Percentiles rank a stretch among this genome's conserved stretches.
phyloP scores from a whole-genome alignment of 2,329 filamentous ascomycete species.

The Hymenoscyphus fructigenus region DNA sequence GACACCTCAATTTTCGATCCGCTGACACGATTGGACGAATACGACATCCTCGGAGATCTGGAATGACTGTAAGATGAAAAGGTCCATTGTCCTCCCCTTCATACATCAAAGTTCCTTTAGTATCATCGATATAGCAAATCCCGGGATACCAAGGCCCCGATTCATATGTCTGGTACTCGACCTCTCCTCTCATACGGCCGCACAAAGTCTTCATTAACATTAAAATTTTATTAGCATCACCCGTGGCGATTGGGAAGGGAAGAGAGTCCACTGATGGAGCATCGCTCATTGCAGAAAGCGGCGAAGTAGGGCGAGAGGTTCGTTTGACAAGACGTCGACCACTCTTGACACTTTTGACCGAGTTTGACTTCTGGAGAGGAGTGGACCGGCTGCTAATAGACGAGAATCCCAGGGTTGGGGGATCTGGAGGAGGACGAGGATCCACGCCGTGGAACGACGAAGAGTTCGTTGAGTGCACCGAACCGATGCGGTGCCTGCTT shows the following conservation, averaged over 20 bases:
- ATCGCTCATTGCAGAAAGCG: constrained; percentile 44
- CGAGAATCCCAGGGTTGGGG: constrained; percentile 43
- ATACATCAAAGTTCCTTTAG: constrained; percentile 71
- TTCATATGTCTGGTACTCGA: constrained; percentile 67
- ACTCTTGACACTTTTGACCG: constrained; percentile 41
- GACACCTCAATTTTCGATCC: constrained; percentile 47
- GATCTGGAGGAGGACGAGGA: constrained; percentile 39
- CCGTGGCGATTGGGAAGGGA: constrained; percentile 58
- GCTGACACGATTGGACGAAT: constrained; percentile 56
- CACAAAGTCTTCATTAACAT: constrained; percentile 75
- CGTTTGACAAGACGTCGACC: constrained; percentile 55
- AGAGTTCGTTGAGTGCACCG: constrained; percentile 64
- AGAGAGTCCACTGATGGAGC: constrained; percentile 60
- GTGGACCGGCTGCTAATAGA: constrained; percentile 38
- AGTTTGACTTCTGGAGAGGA: constrained; percentile 34
- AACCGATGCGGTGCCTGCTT: constrained; percentile 65
- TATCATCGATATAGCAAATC: constrained; percentile 76
- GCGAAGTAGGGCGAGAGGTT: constrained; percentile 55
- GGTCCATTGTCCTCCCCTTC: constrained; percentile 66
- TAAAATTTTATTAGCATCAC: constrained; percentile 70
- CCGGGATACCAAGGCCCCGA: constrained; percentile 65
- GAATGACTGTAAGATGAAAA: constrained; percentile 66
- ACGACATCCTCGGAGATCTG: constrained; percentile 72
- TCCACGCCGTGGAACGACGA: constrained; percentile 50
- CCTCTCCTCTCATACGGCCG: constrained; percentile 75